Conservation (phyloP, 176 grass and related monocot species). For the Aegilops longissima region DNA sequence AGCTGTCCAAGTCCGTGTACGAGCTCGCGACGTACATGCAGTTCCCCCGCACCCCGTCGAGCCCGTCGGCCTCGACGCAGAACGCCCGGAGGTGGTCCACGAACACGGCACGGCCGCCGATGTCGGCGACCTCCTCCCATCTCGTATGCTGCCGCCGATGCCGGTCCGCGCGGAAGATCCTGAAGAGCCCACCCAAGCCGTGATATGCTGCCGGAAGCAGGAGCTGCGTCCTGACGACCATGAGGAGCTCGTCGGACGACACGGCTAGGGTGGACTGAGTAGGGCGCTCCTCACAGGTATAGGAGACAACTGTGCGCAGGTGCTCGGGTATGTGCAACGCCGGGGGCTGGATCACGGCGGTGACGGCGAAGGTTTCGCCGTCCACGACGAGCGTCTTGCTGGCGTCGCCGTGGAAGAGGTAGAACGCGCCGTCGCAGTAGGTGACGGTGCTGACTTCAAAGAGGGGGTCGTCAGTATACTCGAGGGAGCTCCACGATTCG, state of each 20-base stretch:
- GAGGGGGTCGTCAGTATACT: too few species aligned
- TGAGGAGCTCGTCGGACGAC: too few species aligned
- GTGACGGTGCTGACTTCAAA: neutral
- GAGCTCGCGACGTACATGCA: neutral
- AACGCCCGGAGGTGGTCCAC: too few species aligned
- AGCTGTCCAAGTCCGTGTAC: neutral
- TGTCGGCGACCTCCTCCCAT: too few species aligned
- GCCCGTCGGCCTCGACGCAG: too few species aligned
- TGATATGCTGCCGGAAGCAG: neutral
- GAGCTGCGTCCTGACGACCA: neutral
- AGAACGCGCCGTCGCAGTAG: constrained; percentile 17
- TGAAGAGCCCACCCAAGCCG: neutral
- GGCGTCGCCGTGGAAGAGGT: neutral
- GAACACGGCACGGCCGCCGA: too few species aligned
- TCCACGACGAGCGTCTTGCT: neutral
- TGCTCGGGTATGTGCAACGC: too few species aligned
- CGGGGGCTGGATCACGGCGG: too few species aligned
- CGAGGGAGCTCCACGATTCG: neutral
- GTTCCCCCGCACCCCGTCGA: too few species aligned
- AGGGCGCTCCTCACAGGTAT: too few species aligned
- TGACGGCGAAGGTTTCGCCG: neutral
- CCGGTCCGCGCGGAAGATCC: neutral
- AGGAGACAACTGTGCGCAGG: too few species aligned
- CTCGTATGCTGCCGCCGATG: neutral
- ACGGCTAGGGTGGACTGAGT: too few species aligned